Evolutionary conservation across 1,284 basidiomycete species (phyloP).

Genomic region (Gymnopus androsaceus): DNA sequence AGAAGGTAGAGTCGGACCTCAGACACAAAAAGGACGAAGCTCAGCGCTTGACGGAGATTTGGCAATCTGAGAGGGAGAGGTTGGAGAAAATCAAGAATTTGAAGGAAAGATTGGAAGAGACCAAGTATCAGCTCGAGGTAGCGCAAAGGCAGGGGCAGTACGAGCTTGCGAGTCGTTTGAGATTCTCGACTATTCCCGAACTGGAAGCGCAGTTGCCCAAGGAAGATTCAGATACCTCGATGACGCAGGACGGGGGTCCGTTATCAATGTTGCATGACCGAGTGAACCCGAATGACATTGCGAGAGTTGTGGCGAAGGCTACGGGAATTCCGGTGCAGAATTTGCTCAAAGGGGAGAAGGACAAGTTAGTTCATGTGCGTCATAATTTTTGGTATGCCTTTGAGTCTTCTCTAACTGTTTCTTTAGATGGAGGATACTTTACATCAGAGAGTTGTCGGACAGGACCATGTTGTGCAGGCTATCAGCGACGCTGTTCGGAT

Average conservation of each 20-base stretch:
- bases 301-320: slow-evolving; percentile 84
- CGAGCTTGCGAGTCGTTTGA: slow-evolving; percentile 78
- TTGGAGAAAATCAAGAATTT: slow-evolving; percentile 78
- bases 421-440: slow-evolving; percentile 83
- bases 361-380: slow-evolving; percentile 86
- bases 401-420: not conserved
- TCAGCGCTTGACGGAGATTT: slow-evolving; percentile 62
- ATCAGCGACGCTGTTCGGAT: slow-evolving; percentile 89
- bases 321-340: slow-evolving; percentile 93
- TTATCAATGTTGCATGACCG: slow-evolving; percentile 80
- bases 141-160: slow-evolving; percentile 86
- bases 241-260: slow-evolving; percentile 41
- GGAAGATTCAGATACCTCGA: slow-evolving; percentile 44
- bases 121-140: slow-evolving; percentile 85
- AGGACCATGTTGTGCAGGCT: slow-evolving; percentile 80
- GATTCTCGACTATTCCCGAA: slow-evolving; percentile 85
- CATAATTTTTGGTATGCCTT: slow-evolving; percentile 1
- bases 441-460: slow-evolving; percentile 79
- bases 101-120: slow-evolving; percentile 81
- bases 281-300: slow-evolving; percentile 87
- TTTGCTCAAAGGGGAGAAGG: slow-evolving; percentile 85
- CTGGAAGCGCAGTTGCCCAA: slow-evolving; percentile 75
- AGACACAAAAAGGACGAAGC: slow-evolving; percentile 63
- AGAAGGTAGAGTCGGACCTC: slow-evolving; percentile 68
- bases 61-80: slow-evolving; percentile 79